phyloP scores from a whole-genome alignment of 2,329 filamentous ascomycete genomes.

The Emmonsiellopsis sp. region DNA sequence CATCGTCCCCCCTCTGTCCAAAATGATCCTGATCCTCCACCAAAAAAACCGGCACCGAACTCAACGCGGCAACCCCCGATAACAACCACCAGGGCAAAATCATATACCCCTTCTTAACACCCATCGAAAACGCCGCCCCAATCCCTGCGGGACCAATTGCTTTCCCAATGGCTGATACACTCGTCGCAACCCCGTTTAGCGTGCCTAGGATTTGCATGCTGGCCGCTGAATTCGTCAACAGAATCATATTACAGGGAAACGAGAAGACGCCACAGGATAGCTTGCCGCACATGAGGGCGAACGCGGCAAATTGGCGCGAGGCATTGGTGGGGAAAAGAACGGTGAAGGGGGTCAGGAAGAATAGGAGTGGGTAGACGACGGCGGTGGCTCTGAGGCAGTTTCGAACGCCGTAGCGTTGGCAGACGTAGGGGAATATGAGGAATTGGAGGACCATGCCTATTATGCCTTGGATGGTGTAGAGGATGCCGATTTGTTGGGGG shows the following conservation, averaged over 20 bases:
- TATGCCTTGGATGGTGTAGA: constrained; percentile 77
- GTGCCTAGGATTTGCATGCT: constrained; percentile 73
- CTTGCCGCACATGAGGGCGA: constrained; percentile 62
- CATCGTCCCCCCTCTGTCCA: constrained; percentile 21
- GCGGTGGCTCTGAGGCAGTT: constrained; percentile 61
- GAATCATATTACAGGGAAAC: constrained; percentile 81
- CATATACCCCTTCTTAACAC: constrained; percentile 65
- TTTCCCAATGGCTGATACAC: constrained; percentile 68
- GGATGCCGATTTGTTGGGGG: constrained; percentile 67
- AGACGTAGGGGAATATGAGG: constrained; percentile 68
- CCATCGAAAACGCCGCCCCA: constrained; percentile 65
- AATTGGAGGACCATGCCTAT: constrained; percentile 77
- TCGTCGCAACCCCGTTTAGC: constrained; percentile 82
- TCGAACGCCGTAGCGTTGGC: constrained; percentile 63
- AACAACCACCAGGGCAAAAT: constrained; percentile 76
- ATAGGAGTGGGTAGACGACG: constrained; percentile 62
- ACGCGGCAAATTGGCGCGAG: constrained; percentile 50
- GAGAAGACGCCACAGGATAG: constrained; percentile 69
- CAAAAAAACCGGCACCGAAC: constrained; percentile 63
- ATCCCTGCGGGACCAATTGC: constrained; percentile 67
- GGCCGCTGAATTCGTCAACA: constrained; percentile 76
- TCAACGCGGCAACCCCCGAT: constrained; percentile 52
- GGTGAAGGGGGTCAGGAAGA: constrained; percentile 73
- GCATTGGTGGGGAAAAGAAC: constrained; percentile 47
- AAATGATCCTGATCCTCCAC: constrained; percentile 66